Evolutionary conservation across 2,329 filamentous ascomycete genomes (phyloP).

Genomic region (Fusarium vanettenii): DNA sequence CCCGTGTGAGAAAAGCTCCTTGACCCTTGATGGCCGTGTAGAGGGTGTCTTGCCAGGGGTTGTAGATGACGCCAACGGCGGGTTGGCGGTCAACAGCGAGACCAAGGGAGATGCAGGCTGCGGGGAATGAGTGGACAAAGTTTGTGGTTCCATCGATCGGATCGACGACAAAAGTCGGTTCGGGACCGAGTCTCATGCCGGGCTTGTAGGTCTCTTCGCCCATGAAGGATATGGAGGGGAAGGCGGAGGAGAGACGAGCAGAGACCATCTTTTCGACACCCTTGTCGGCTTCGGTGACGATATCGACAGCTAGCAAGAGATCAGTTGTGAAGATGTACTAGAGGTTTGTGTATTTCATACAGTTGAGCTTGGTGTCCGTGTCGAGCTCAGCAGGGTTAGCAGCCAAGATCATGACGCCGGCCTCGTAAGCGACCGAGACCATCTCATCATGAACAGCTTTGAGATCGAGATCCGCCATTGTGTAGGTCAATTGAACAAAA

Average conservation of each 20-base stretch:
- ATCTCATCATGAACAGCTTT: constrained; percentile 72
- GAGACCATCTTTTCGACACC: constrained; percentile 73
- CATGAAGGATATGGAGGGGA: constrained; percentile 72
- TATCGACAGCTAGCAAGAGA: constrained; percentile 66
- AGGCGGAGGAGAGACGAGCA: constrained; percentile 60
- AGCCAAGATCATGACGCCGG: constrained; percentile 72
- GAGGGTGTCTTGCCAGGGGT: constrained; percentile 77
- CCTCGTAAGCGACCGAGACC: constrained; percentile 69
- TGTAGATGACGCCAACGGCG: constrained; percentile 81
- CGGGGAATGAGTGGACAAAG: constrained; percentile 81
- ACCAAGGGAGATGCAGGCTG: constrained; percentile 81
- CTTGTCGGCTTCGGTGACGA: constrained; percentile 76
- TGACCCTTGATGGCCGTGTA: constrained; percentile 76
- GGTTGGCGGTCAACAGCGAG: constrained; percentile 72
- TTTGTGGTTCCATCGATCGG: constrained; percentile 86
- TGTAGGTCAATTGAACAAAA: constrained; percentile 5
- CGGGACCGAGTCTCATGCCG: constrained; percentile 69
- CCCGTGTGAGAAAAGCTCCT: constrained; percentile 71
- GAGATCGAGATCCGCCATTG: constrained; percentile 68
- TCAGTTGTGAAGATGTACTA: constrained; percentile 8
- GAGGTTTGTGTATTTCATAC: constrained; percentile 51
- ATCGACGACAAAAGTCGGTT: constrained; percentile 83
- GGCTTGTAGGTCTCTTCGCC: constrained; percentile 82
- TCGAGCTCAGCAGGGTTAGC: constrained; percentile 70
- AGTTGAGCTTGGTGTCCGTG: constrained; percentile 73